These are phyloP conservation scores for Scenedesmus sp. DNA, from an alignment of 163 green algal genomes.

Conservation along the genomic window DNA sequence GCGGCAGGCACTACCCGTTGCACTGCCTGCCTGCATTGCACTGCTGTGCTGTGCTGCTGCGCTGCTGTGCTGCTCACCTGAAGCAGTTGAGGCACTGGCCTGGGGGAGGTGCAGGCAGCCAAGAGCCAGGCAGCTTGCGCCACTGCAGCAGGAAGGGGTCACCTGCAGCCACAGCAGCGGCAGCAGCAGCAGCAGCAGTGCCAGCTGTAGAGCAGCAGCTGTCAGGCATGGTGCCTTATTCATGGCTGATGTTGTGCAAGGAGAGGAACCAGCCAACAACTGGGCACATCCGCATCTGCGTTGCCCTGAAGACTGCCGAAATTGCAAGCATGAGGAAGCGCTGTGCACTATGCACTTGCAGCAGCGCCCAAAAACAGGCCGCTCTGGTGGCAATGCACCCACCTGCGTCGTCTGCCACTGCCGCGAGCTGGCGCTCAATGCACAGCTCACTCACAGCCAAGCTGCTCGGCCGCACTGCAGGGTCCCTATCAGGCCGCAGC, in stretches of 20 bases:
- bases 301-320: too few relatives aligned
- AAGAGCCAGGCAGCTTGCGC: slow-evolving; percentile 19
- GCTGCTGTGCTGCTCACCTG: slow-evolving; percentile 1
- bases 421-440: slow-evolving; percentile 39
- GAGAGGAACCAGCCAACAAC: background rate
- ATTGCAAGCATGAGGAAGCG: too few relatives aligned
- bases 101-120: slow-evolving; percentile 3
- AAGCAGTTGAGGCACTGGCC: slow-evolving; percentile 34
- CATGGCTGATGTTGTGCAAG: background rate
- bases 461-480: slow-evolving; percentile 8
- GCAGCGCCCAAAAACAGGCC: background rate
- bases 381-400: background rate
- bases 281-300: too few relatives aligned
- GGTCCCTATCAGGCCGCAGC: background rate
- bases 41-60: background rate
- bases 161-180: background rate
- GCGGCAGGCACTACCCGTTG: too few relatives aligned
- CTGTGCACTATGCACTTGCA: background rate
- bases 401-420: slow-evolving; percentile 45
- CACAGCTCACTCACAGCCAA: slow-evolving; percentile 45
- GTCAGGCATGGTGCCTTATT: background rate
- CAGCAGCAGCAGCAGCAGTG: background rate
- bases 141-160: slow-evolving; percentile 30
- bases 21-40: too few relatives aligned
- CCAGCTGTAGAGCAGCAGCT: background rate